These are phyloP conservation scores for Metschnikowia chrysomelidarum DNA, from an alignment of 805 yeast genomes.

Conservation along the genomic window DNA sequence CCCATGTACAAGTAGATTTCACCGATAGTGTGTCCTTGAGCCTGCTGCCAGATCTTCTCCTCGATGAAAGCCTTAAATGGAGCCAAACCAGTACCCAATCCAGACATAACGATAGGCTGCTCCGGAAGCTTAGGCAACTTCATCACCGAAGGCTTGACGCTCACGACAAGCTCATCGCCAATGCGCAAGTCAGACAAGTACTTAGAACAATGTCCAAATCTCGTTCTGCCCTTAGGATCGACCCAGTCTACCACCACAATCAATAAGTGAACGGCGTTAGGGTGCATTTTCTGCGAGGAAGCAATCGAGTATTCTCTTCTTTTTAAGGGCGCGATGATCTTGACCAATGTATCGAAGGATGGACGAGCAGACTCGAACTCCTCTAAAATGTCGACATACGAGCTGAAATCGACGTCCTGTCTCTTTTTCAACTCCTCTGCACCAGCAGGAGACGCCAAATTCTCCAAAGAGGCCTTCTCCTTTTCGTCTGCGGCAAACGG, in stretches of 20 bases:
- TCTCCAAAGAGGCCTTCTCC: conserved; percentile 61
- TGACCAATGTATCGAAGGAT: conserved; percentile 61
- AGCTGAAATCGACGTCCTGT: conserved; percentile 79
- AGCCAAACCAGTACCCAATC: conserved; percentile 96
- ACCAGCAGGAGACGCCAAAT: conserved; percentile 73
- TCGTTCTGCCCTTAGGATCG: conserved; percentile 77
- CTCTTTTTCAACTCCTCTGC: conserved; percentile 79
- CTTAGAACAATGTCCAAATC: conserved; percentile 94
- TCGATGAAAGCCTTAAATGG: conserved; percentile 98
- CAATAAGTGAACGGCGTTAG: conserved; percentile 84
- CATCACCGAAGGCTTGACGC: conserved; percentile 97
- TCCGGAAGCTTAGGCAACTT: conserved; percentile 84
- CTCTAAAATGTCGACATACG: conserved; percentile 77
- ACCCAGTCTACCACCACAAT: conserved; percentile 97
- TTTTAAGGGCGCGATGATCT: conserved; percentile 79
- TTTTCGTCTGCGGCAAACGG: conserved; percentile 66
- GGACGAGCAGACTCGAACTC: conserved; percentile 85
- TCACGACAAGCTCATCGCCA: conserved; percentile 86
- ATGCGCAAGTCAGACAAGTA: conserved; percentile 74
- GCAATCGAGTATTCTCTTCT: conserved; percentile 98
- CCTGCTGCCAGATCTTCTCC: conserved; percentile 89
- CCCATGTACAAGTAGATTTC: conserved; percentile 86
- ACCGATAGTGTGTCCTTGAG: conserved; percentile 87
- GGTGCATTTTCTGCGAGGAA: conserved; percentile 89
- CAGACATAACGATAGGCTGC: conserved; percentile 94